Evolutionary conservation across 192 early-diverging fungal species (phyloP), one percentile per base, ranked within the genome.

Genomic region (Coemansia brasiliensis): DNA sequence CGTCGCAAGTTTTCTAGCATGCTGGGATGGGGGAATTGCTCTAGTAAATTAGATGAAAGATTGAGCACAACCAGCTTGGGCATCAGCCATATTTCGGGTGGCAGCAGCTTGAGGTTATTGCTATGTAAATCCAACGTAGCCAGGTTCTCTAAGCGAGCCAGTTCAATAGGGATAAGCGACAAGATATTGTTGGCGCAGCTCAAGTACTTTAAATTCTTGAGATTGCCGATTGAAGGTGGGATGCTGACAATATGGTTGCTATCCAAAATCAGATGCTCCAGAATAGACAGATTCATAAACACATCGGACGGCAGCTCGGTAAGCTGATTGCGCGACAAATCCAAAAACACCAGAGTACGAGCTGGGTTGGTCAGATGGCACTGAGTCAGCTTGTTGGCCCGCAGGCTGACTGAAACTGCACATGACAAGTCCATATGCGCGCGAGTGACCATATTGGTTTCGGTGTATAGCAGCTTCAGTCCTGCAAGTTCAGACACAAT

Each of bases 61-160:
- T 94, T 95, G n/a, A 95, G 69, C 10, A 74, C 59, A 32, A 69
- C 69, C 17, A 95, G 82, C 17, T 78, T 82, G 40, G 80, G 67
- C 66, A 90, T 91, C 35, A 82, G 59, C 91, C 91, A 93, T 15
- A 93, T 88, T 57, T 90, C 88, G 11, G 83, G 81, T 0, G 89
- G 89, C 8, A 93, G 65, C 39, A 86, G 70, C 44, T 82, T 83
- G 26, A 93, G 63, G 32, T 90, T 87, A 70, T 93, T 93, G 59
- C 85, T 86, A 39, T 92, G 91, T 11, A 92, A 59, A 53, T 91
- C 89, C 37, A 93, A 65, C 4, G 66, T 68, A 16, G 69, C 68
- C 49, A 93, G 74, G 9, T 87, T 80, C 37, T 75, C 69, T 15
- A 93, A 63, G 15, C 79, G 70, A 20, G 84, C 79, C 55, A 93